phyloP scores from a whole-genome alignment of 2,329 filamentous ascomycete species.

The Neopestalotiopsis clavispora region DNA sequence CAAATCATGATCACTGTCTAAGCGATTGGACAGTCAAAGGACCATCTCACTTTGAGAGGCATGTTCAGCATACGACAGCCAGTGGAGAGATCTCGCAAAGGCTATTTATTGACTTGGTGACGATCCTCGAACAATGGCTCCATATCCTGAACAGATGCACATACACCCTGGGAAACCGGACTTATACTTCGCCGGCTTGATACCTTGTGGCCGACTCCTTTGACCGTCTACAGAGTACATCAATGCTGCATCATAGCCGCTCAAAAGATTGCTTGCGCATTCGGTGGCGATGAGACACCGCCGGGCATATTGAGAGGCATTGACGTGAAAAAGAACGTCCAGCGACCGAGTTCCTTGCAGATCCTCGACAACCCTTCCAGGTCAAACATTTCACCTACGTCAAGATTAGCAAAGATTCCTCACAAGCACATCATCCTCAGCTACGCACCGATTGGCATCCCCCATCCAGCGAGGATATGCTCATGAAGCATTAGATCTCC shows the following conservation, averaged over 20 bases:
- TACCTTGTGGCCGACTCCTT: no score
- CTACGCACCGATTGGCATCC: constrained; percentile 25
- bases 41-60: no score
- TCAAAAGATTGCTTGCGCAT: constrained; percentile 26
- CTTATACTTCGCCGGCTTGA: no score
- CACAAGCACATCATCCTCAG: not conserved
- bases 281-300: constrained; percentile 24
- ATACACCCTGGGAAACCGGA: no score
- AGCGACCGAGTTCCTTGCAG: constrained; percentile 41
- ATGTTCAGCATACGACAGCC: no score
- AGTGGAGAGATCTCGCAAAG: no score
- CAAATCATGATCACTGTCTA: no score
- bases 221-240: not conserved
- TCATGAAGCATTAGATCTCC: constrained; percentile 14
- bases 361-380: constrained; percentile 43
- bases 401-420: not conserved
- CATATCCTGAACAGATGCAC: no score
- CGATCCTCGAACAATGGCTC: no score
- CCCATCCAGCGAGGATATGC: constrained; percentile 23
- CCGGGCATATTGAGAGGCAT: constrained; percentile 33
- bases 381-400: constrained; percentile 49
- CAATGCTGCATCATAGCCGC: not conserved
- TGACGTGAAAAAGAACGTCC: constrained; percentile 44
- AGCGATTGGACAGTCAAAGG: no score
- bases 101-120: no score